Evolutionary conservation across 345 rosid genomes (phyloP).

Genomic region (Cardamine occulta): DNA sequence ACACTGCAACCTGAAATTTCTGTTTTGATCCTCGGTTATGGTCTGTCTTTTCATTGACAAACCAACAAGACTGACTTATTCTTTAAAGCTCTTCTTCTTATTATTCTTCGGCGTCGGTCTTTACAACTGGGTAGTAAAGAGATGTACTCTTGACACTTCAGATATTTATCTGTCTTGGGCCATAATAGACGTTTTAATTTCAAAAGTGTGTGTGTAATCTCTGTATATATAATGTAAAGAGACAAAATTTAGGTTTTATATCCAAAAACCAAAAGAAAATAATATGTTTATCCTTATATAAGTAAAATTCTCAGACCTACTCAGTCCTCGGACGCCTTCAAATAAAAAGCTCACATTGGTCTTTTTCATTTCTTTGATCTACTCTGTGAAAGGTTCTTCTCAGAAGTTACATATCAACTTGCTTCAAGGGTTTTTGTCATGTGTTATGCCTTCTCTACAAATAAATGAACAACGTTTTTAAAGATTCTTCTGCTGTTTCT

Average conservation of each 20-base stretch:
- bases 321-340: constrained; percentile 8
- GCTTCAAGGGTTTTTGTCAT: constrained; percentile 3
- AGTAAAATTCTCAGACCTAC: background rate
- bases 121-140: background rate
- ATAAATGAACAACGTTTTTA: background rate
- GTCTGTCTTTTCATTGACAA: too few relatives aligned
- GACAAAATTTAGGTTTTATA: constrained; percentile 2
- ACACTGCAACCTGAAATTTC: too few relatives aligned
- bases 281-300: background rate
- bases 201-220: background rate
- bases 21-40: too few relatives aligned
- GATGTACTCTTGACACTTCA: background rate
- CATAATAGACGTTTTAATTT: background rate
- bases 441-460: constrained; percentile 14
- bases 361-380: background rate
- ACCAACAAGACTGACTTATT: too few relatives aligned
- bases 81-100: too few relatives aligned
- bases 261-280: background rate
- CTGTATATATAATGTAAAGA: background rate
- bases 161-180: background rate
- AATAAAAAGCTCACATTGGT: constrained; percentile 7
- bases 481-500: background rate
- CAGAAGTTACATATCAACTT: background rate
- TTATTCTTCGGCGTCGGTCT: too few relatives aligned
- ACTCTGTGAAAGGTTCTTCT: constrained; percentile 8